Evolutionary conservation across 495 filamentous ascomycete genomes (phyloP).

Genomic region (Xylaria cubensis): DNA sequence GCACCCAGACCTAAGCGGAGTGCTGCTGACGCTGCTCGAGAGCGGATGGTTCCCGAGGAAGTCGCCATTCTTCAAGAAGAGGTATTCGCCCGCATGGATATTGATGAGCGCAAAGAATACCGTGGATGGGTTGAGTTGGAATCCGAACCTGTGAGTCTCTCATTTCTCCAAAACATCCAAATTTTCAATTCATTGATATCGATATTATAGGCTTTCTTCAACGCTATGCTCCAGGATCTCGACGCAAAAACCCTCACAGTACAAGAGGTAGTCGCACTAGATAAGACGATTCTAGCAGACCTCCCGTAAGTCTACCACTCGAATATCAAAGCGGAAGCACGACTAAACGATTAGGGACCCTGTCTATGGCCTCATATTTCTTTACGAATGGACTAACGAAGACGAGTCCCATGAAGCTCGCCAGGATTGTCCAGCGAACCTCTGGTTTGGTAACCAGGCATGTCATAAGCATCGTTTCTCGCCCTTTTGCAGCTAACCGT

Average conservation of each 20-base stretch:
- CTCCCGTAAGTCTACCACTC: conserved; percentile 60
- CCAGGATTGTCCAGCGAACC: conserved; percentile 63
- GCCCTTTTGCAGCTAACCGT: background rate
- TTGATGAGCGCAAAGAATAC: conserved; percentile 54
- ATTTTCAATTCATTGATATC: conserved; percentile 11
- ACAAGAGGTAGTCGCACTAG: conserved; percentile 78
- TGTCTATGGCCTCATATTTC: conserved; percentile 82
- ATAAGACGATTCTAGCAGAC: conserved; percentile 67
- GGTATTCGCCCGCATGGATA: conserved; percentile 44
- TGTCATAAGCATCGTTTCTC: conserved; percentile 22
- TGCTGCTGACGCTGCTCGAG: conserved; percentile 36
- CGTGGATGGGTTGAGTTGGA: conserved; percentile 86
- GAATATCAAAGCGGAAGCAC: background rate
- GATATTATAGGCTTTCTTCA: conserved; percentile 73
- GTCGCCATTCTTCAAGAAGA: conserved; percentile 45
- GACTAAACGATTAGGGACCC: conserved; percentile 59
- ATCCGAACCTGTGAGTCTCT: conserved; percentile 77
- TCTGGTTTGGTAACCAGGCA: conserved; percentile 97
- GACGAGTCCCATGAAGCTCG: conserved; percentile 40
- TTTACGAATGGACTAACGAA: conserved; percentile 74
- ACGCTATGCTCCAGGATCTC: conserved; percentile 78
- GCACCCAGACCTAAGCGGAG: conserved; percentile 46
- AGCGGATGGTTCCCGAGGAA: conserved; percentile 35
- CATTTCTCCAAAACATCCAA: conserved; percentile 6
- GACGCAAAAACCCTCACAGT: conserved; percentile 76